These are phyloP conservation scores for Ceratobasidium sp. DNA, from an alignment of 1,284 basidiomycete species.

Conservation along the genomic window DNA sequence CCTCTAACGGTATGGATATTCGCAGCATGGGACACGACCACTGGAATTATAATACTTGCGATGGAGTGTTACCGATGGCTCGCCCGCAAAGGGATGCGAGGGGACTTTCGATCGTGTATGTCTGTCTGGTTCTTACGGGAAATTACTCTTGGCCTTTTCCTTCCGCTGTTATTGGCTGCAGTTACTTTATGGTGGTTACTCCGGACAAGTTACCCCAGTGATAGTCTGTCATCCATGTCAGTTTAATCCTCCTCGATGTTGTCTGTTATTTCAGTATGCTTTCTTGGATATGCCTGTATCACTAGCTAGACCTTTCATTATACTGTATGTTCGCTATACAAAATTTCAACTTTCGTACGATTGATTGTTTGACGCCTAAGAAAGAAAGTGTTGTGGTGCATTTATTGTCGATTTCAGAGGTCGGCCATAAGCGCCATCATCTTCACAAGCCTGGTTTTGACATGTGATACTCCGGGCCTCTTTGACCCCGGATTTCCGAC, in stretches of 20 bases:
- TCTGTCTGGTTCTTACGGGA: constrained; percentile 30
- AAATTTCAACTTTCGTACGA: too few relatives aligned
- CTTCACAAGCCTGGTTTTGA: constrained; percentile 5
- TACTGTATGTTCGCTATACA: background rate
- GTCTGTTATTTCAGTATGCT: background rate
- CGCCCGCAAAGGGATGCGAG: constrained; percentile 21
- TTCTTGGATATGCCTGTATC: constrained; percentile 33
- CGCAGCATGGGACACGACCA: constrained; percentile 7
- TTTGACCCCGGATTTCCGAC: constrained; percentile 2
- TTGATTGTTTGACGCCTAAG: too few relatives aligned
- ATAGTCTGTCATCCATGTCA: background rate
- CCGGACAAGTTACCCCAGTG: background rate
- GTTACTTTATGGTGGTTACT: constrained; percentile 15
- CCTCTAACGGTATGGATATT: background rate
- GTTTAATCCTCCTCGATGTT: background rate
- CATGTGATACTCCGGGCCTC: constrained; percentile 21
- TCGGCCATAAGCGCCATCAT: too few relatives aligned
- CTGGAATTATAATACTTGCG: constrained; percentile 12
- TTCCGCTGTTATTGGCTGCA: constrained; percentile 13
- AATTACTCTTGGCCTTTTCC: constrained; percentile 1
- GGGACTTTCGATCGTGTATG: constrained; percentile 32
- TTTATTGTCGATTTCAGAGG: too few relatives aligned
- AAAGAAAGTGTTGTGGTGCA: too few relatives aligned
- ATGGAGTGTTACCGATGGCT: constrained; percentile 26
- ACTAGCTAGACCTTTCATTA: constrained; percentile 20